These are phyloP conservation scores for Leishmania amazonensis DNA, from an alignment of 208 protist genomes.

Conservation along the genomic window DNA sequence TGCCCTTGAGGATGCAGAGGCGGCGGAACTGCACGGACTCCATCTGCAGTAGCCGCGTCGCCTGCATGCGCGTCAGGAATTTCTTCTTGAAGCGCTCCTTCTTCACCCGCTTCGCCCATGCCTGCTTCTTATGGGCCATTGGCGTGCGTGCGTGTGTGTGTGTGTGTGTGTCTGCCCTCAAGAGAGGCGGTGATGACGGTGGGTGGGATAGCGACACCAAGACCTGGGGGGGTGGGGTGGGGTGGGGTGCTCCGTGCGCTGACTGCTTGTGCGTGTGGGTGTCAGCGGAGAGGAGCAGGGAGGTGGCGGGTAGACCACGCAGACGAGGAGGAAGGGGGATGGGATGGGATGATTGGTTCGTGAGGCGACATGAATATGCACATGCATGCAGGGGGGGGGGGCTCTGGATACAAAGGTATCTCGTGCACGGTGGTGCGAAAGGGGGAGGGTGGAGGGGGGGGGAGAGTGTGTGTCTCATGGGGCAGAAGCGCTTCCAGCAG, in stretches of 20 bases:
- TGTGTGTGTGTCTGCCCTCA: background rate
- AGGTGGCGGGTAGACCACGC: background rate
- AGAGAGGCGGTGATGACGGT: background rate
- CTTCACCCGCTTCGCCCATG: constrained; percentile 89
- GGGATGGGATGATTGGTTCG: background rate
- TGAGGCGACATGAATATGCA: background rate
- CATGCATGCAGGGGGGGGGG: background rate
- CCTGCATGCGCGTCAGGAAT: constrained; percentile 94
- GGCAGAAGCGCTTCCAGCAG: background rate
- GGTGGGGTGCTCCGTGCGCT: background rate
- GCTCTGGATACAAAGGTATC: background rate
- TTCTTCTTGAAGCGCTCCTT: constrained; percentile 92
- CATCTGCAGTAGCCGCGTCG: constrained; percentile 94
- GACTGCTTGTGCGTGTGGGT: background rate
- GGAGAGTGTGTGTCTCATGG: background rate
- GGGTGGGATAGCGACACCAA: background rate
- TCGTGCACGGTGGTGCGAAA: background rate
- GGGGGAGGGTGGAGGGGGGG: background rate
- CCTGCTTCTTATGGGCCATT: constrained; percentile 85
- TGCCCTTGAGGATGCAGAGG: constrained; percentile 99
- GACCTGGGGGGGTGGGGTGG: background rate
- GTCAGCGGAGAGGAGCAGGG: background rate
- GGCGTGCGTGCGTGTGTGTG: background rate
- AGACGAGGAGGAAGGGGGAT: background rate
- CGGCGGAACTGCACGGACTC: constrained; percentile 93